These are phyloP conservation scores for Ophiostoma tasmaniense DNA, from an alignment of 2,329 filamentous ascomycete species.

Conservation along the genomic window DNA sequence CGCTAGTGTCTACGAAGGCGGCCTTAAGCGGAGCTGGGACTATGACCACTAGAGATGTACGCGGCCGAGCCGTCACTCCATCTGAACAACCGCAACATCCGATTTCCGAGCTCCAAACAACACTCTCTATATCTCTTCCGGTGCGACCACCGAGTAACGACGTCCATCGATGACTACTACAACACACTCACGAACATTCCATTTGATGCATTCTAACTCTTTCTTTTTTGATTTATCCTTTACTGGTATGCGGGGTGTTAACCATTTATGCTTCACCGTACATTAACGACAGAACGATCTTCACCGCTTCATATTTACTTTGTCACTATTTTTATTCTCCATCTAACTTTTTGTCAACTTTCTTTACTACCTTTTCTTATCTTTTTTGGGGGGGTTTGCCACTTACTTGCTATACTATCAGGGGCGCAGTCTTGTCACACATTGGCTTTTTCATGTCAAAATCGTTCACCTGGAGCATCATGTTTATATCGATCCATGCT, in stretches of 20 bases:
- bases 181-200: neutral
- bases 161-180: neutral
- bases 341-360: neutral
- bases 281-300: conserved; percentile 15
- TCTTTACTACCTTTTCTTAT: neutral
- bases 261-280: conserved; percentile 6
- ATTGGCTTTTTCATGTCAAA: neutral
- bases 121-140: neutral
- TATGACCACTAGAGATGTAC: conserved; percentile 31
- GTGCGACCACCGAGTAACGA: neutral
- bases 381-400: neutral
- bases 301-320: neutral
- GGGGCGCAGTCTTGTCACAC: neutral
- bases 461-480: neutral
- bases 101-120: too few species aligned
- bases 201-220: conserved; percentile 6
- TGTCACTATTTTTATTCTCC: neutral
- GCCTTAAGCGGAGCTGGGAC: conserved; percentile 55
- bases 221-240: neutral
- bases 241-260: conserved; percentile 10
- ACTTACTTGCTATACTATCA: neutral
- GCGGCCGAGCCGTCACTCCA: neutral
- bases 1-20: conserved; percentile 58
- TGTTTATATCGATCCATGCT: neutral
- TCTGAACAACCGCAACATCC: neutral